Evolutionary conservation across 192 early-diverging fungal species (phyloP), one percentile per base, ranked within the genome.

Genomic region (Haplosporangium gracile): DNA sequence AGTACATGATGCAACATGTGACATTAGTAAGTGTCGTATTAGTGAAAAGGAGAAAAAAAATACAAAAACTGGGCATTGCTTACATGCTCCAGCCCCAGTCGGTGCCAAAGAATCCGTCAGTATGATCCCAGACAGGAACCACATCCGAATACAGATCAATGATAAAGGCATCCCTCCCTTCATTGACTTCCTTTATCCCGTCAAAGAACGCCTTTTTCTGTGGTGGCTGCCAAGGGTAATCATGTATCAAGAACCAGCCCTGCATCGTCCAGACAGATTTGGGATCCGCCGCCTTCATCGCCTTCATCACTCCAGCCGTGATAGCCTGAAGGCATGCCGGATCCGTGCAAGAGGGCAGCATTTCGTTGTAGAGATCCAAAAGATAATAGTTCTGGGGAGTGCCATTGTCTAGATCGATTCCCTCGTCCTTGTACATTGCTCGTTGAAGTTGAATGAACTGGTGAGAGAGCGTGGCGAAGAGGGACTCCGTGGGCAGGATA

Each of bases 301-400:
- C 42, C 11, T 39, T 71, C 77, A 78, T 78, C 5, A 78, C 77
- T 11, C 69, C 39, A 5, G 40, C n/a, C 36, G 68, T 72, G 16
- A 40, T 60, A 29, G 40, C 43, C 32, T 60, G 77, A 8, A 78
- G 45, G 26, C 77, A 78, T 13, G 51, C 68, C 13, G 51, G 45
- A 10, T 32, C 20, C 26, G 72, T 86, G 29, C 79, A 81, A 11
- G 65, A 51, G 3, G 84, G 84, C 0, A 38, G 32, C 32, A 86
- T 29, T 16, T 86, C 84, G 43, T 86, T 86, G 75, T 70, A 86
- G 20, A 86, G 72, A 26, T 78, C 77, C 68, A 78, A 34, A n/a
- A 78, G 77, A 70, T 71, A 78, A 42, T 70, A 69, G 51, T 71
- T 43, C 20, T 69, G 53, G 5, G 69, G 7, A 32, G 38, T 20